Evolutionary conservation across 2,329 filamentous ascomycete species (phyloP), one percentile per base, ranked within the genome.

Genomic region (Colletotrichum paranaense): DNA sequence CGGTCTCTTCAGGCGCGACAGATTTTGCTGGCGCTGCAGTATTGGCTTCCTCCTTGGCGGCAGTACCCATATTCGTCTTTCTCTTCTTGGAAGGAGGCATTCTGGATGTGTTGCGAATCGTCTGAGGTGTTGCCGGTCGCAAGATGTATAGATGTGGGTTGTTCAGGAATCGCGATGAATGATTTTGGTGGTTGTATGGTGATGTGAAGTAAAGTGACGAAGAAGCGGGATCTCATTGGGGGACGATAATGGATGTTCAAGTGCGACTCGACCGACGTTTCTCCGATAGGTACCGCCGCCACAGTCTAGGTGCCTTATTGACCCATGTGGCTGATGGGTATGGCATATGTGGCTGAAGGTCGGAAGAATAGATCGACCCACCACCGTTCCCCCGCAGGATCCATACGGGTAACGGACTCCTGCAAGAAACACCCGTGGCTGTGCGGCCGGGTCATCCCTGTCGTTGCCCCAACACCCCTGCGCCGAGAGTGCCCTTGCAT

Each of bases 31-130:
- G 52, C 55, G 67, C 11, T 26, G n/a, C 59, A 30, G 11, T 60
- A 4, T 68, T 67, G 35, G 76, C 59, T 30, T 76, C 73, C 26
- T 76, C 35, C 32, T 77, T 72, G 32, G 76, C 59, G 26, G 76
- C 76, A 11, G 76, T 74, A 19, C 76, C 71, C 9, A 72, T 78
- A 6, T 78, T 77, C 5, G 82, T 86, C 79, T 85, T 86, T 78
- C 85, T 84, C 77, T 84, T 86, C 78, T 86, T 86, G 24, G 84
- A 79, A 55, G 84, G 83, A 72, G 85, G 84, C 84, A 86, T 85
- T 46, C 71, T 76, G 56, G 24, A 46, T 14, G n/a, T 72, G 38
- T 74, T 26, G 24, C 32, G 22, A 28, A 4, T n/a, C 28, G 22
- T 38, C 11, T 12, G 14, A 24, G 12, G 5, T 12, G 14, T 46